Percentiles rank a stretch among this genome's conserved stretches.
Evolutionary conservation across 139 green algal species (phyloP).

Genomic region (Tetradesmus lagerheimii): DNA sequence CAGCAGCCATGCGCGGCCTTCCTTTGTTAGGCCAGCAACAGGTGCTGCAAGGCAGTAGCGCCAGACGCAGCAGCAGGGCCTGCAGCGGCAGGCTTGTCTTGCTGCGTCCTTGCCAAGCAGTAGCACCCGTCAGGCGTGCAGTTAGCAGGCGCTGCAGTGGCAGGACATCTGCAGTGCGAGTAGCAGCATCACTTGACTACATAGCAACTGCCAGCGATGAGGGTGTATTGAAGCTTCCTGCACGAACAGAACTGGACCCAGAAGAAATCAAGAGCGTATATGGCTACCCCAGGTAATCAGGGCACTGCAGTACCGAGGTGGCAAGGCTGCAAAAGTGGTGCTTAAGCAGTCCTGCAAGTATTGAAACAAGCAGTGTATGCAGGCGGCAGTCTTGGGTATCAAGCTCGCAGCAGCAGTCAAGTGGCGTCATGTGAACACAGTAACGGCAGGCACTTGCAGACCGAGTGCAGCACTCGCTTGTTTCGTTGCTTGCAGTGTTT

Average conservation of each 20-base stretch:
- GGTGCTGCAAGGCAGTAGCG: background rate
- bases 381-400: background rate
- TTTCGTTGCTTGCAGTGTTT: too few species aligned
- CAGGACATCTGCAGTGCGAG: slow-evolving; percentile 9
- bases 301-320: background rate
- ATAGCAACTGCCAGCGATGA: slow-evolving; percentile 75
- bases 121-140: background rate
- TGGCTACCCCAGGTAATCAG: slow-evolving; percentile 63
- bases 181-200: slow-evolving; percentile 71
- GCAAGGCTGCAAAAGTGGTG: background rate
- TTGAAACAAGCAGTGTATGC: too few species aligned
- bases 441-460: too few species aligned
- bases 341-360: too few species aligned
- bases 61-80: background rate
- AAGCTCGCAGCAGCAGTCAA: too few species aligned
- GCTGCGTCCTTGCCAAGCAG: background rate
- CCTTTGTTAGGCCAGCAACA: background rate
- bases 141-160: background rate
- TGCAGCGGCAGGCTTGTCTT: background rate
- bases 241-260: slow-evolving; percentile 73
- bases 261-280: slow-evolving; percentile 84
- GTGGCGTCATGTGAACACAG: too few species aligned
- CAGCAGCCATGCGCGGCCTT: slow-evolving; percentile 9
- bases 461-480: too few species aligned
- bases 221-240: slow-evolving; percentile 75